phyloP scores from a whole-genome alignment of 768 basidiomycete species.

The Coprinellus aureogranulatus region DNA sequence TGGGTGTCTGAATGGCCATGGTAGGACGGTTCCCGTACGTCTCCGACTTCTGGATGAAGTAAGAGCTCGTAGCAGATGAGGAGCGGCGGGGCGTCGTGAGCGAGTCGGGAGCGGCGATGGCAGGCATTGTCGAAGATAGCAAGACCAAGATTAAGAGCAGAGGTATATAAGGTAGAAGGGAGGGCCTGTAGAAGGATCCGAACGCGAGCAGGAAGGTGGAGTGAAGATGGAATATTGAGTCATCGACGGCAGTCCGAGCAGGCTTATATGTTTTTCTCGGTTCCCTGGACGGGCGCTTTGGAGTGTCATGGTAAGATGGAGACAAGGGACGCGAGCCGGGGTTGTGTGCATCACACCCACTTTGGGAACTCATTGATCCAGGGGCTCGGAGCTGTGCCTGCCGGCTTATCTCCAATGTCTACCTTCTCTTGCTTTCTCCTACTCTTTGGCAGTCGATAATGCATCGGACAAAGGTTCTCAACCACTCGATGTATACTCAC shows the following conservation, averaged over 20 bases:
- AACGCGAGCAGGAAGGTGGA: not conserved
- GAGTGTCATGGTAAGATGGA: not conserved
- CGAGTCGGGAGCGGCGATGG: not conserved
- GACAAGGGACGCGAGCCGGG: too few species aligned
- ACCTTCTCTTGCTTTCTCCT: not conserved
- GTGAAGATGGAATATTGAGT: not conserved
- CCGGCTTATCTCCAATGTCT: not conserved
- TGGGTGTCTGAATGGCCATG: not conserved
- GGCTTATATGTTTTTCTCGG: not conserved
- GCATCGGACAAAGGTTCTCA: too few species aligned
- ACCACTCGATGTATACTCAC: too few species aligned
- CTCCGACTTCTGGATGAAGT: constrained; percentile 5
- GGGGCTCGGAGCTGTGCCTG: not conserved
- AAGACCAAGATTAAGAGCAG: constrained; percentile 5
- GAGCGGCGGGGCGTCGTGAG: constrained; percentile 2
- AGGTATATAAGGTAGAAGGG: constrained; percentile 1
- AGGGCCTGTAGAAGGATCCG: not conserved
- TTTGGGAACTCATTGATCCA: not conserved
- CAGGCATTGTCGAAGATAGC: constrained; percentile 1
- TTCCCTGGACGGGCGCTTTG: not conserved
- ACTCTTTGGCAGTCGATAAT: not conserved
- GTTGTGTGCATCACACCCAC: not conserved
- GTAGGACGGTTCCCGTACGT: constrained; percentile 8
- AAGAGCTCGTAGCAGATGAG: not conserved
- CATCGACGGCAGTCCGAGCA: not conserved